Conservation (phyloP, 805 yeast genomes). For the Myxozyma melibiosi region DNA sequence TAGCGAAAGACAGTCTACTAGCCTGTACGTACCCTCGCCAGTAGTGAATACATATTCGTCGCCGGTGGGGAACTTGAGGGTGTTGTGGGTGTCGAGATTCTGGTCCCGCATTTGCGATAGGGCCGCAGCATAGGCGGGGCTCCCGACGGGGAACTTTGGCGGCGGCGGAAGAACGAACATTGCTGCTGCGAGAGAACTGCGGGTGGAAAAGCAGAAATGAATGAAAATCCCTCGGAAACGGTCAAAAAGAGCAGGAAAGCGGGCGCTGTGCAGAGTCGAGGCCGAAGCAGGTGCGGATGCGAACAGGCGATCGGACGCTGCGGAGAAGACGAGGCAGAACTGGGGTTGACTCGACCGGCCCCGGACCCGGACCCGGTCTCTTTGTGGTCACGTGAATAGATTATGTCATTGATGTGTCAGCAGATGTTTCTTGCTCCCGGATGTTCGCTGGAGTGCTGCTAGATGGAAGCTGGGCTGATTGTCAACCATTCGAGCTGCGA, state of each 20-base stretch:
- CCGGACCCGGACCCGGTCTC: not conserved
- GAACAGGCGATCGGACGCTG: slow-evolving; percentile 3
- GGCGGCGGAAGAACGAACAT: slow-evolving; percentile 43
- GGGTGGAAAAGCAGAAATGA: not conserved
- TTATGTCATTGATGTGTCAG: not conserved
- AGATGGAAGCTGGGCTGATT: no score
- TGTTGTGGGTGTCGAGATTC: slow-evolving; percentile 33
- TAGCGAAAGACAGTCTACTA: no score
- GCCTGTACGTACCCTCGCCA: slow-evolving; percentile 42
- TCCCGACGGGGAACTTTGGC: slow-evolving; percentile 37
- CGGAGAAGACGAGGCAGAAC: slow-evolving; percentile 1
- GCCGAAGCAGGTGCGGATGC: not conserved
- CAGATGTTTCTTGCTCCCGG: not conserved
- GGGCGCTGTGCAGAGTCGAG: not conserved
- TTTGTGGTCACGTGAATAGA: slow-evolving; percentile 5
- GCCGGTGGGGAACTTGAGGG: slow-evolving; percentile 33
- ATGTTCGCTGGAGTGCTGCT: not conserved
- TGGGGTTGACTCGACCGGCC: not conserved
- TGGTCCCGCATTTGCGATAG: slow-evolving; percentile 28
- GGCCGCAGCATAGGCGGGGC: slow-evolving; percentile 34
- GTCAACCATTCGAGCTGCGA: no score
- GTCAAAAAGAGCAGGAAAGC: not conserved
- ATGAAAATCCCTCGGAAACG: not conserved
- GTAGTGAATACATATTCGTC: slow-evolving; percentile 36
- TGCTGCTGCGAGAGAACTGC: not conserved